Evolutionary conservation across 352 stramenopile genomes (phyloP).

Genomic region (Phytopythium cucurbitacearum): DNA sequence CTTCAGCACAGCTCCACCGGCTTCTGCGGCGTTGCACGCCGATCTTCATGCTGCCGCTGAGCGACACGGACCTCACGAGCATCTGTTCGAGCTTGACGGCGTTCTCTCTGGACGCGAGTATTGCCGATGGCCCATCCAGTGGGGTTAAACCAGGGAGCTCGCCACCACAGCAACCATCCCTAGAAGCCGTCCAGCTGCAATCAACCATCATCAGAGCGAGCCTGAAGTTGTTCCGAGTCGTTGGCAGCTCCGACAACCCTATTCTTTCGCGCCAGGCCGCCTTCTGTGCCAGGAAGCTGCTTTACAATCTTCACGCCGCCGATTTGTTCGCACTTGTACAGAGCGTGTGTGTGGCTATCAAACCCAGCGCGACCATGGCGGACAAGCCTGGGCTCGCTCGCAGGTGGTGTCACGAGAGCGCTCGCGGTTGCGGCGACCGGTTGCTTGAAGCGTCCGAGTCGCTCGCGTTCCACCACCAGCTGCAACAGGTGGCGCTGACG

Average conservation of each 20-base stretch:
- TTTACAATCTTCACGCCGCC: slow-evolving; percentile 40
- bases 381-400: slow-evolving; percentile 53
- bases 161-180: slow-evolving; percentile 3
- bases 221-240: slow-evolving; percentile 41
- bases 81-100: slow-evolving; percentile 37
- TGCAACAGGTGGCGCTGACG: slow-evolving; percentile 37
- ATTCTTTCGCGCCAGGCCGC: slow-evolving; percentile 7
- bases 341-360: slow-evolving; percentile 35
- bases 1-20: slow-evolving; percentile 10
- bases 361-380: slow-evolving; percentile 18
- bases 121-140: not conserved
- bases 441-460: slow-evolving; percentile 32
- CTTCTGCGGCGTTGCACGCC: slow-evolving; percentile 30
- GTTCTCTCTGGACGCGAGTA: not conserved
- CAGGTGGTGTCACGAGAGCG: slow-evolving; percentile 71
- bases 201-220: slow-evolving; percentile 48
- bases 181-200: slow-evolving; percentile 33
- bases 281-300: slow-evolving; percentile 27
- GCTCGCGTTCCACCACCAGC: slow-evolving; percentile 30
- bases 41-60: slow-evolving; percentile 21
- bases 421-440: slow-evolving; percentile 47
- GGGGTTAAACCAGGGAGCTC: not conserved
- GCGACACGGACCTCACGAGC: slow-evolving; percentile 40
- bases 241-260: slow-evolving; percentile 33
- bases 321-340: slow-evolving; percentile 45